Evolutionary conservation across 2,329 filamentous ascomycete genomes (phyloP).

Genomic region (Neurospora crassa): DNA sequence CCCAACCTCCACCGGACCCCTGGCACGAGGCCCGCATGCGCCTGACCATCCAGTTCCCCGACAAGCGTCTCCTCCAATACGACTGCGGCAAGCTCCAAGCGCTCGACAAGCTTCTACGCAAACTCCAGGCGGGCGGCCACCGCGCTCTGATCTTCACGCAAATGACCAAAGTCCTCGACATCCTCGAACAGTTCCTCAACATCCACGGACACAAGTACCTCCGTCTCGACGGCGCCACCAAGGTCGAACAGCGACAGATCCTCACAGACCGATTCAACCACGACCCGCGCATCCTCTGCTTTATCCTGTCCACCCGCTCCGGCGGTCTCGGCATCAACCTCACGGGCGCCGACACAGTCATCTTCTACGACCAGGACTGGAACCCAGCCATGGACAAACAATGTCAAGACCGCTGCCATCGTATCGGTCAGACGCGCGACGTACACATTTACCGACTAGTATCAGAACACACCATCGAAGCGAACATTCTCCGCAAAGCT

Average conservation of each 20-base stretch:
- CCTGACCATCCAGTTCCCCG: slow-evolving; percentile 90
- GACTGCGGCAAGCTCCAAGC: slow-evolving; percentile 95
- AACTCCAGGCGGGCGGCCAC: slow-evolving; percentile 81
- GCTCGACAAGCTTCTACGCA: slow-evolving; percentile 75
- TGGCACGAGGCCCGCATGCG: slow-evolving; percentile 93
- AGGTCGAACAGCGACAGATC: slow-evolving; percentile 90
- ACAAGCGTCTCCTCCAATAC: slow-evolving; percentile 91
- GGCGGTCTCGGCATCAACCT: slow-evolving; percentile 94
- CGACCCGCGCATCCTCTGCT: slow-evolving; percentile 82
- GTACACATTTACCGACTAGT: slow-evolving; percentile 96
- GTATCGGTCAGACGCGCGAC: slow-evolving; percentile 93
- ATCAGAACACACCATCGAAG: slow-evolving; percentile 91
- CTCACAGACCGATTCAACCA: slow-evolving; percentile 96
- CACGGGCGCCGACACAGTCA: slow-evolving; percentile 92
- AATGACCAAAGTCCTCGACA: slow-evolving; percentile 97
- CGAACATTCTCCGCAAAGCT: slow-evolving; percentile 92
- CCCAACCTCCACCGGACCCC: slow-evolving; percentile 56
- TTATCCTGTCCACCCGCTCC: slow-evolving; percentile 90
- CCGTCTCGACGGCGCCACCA: slow-evolving; percentile 90
- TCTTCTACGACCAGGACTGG: slow-evolving; percentile 99
- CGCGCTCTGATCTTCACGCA: slow-evolving; percentile 97
- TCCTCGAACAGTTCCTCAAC: slow-evolving; percentile 94
- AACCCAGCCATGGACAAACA: slow-evolving; percentile 99
- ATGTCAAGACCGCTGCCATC: slow-evolving; percentile 93
- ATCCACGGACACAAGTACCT: slow-evolving; percentile 97